Evolutionary conservation across 352 stramenopile species (phyloP), one percentile per base, ranked within the genome.

Genomic region (Blastocystis sp.): DNA sequence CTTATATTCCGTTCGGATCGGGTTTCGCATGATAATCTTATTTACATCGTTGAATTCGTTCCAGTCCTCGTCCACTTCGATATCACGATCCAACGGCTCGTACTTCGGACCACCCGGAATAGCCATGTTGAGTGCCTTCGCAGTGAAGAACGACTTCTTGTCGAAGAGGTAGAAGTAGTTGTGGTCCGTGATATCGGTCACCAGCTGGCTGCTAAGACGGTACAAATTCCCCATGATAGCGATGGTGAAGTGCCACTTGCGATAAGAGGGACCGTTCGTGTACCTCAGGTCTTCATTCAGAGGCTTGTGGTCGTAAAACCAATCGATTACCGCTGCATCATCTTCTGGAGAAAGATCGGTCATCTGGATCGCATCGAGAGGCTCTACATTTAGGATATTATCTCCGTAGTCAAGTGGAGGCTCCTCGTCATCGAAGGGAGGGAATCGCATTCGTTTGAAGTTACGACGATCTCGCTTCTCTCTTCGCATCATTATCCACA

Each of bases 1-100:
- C 79, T 96, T 96, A 92, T 99, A 99, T 91, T 99, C 97, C 3
- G 96, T 98, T 29, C 97, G 94, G 90, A 99, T 99, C 89, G 97
- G 96, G 91, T 98, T 94, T 5, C 97, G 95, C 90, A 99, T 98
- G 91, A 99, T 98, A 91, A 99, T 98, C 92, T 99, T 99, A 92
- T 98, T 98, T 91, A 99, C 98, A 91, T 99, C 97, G 90, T 99
- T 99, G 92, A 99, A 99, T 91, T 99, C 97, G 93, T 99, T 99
- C 97, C 97, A 99, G 92, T 99, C 97, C 89, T 99, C 96, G 84
- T 99, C 97, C 75, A 98, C 96, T 64, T 98, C 95, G 23, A 91
- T 90, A 91, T 99, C 97, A n/a, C 96, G 94, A 90, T 97, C 99
- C 20, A 99, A 92, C 15, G 97, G 97, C 91, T 99, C 97, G 90